A percentile compares a stretch with the other conserved stretches of the same genome.
Evolutionary conservation across 192 early-diverging fungal species (phyloP).

Genomic region (Umbelopsis sp.): DNA sequence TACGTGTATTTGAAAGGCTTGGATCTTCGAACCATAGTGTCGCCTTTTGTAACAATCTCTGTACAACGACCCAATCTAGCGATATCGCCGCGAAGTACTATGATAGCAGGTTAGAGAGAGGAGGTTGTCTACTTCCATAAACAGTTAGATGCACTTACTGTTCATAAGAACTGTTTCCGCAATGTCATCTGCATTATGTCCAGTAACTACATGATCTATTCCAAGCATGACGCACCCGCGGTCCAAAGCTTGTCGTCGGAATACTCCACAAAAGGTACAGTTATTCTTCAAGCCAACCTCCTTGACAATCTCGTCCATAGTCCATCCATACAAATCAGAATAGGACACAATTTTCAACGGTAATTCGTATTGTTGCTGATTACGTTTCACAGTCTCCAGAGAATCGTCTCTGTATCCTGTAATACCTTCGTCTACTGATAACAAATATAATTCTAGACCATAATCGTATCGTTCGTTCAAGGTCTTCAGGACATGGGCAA

Average conservation of each 20-base stretch:
- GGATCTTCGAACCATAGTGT: constrained; percentile 78
- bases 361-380: constrained; percentile 90
- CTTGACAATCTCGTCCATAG: constrained; percentile 96
- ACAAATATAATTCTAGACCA: constrained; percentile 86
- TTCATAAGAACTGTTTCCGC: constrained; percentile 99
- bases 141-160: constrained; percentile 50
- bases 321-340: constrained; percentile 96
- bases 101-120: neutral
- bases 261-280: constrained; percentile 99
- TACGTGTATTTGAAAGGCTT: constrained; percentile 99
- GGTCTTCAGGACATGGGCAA: constrained; percentile 92
- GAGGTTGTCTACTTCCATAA: neutral
- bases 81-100: constrained; percentile 93
- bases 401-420: constrained; percentile 98
- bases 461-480: constrained; percentile 94
- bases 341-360: constrained; percentile 95
- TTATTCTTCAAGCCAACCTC: constrained; percentile 97
- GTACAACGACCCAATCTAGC: constrained; percentile 92
- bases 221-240: constrained; percentile 88
- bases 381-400: constrained; percentile 95
- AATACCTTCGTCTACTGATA: constrained; percentile 98
- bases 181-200: constrained; percentile 99
- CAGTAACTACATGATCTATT: constrained; percentile 96
- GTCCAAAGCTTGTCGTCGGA: constrained; percentile 95
- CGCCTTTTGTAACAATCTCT: constrained; percentile 81